Evolutionary conservation across 148 eudicot species (phyloP), one percentile per base, ranked within the genome.

Genomic region (Cornus kousa): DNA sequence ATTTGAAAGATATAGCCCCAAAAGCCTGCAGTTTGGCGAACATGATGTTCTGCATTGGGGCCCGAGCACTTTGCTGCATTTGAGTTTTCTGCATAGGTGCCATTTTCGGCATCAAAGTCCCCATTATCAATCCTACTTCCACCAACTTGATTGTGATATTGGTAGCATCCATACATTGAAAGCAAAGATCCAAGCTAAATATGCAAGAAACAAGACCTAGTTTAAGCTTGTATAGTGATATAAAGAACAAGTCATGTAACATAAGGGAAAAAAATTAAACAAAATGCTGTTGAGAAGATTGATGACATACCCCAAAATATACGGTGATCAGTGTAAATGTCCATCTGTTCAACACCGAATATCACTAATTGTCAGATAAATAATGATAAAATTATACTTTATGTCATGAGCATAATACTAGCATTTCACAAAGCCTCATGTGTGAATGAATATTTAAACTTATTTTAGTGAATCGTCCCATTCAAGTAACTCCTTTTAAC

Each of bases 1-100:
- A 94, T 85, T 71, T 94, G 98, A 48, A 94, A 89, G 40, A 84
- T 78, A 77, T 94, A 92, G 2, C 90, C 94, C 90, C 91, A 94
- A 59, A 89, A 91, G 13, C 93, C 98, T 13, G 98, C 94, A 35
- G 78, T 69, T 33, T 83, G 72, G 55, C 91, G 88, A 86, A 72
- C 76, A 13, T 33, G 80, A 20, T 67, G 80, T 72, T 74, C 80
- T 74, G 82, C 85, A 40, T 39, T 72, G n/a, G 83, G 70, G 40
- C 62, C 80, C 32, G 78, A n/a, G 74, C 59, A 55, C 60, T 87
- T 89, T 28, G 77, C 60, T 39, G 71, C 72, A 66, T 64, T 87
- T 32, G 74, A 24, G 71, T 22, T 77, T 76, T 57, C 73, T 74
- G 72, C 78, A 73, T 71, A 20, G 50, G 73, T 78, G 73, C 85